Conservation (phyloP, 108 stramenopile species). For the Discostella pseudostelligera region DNA sequence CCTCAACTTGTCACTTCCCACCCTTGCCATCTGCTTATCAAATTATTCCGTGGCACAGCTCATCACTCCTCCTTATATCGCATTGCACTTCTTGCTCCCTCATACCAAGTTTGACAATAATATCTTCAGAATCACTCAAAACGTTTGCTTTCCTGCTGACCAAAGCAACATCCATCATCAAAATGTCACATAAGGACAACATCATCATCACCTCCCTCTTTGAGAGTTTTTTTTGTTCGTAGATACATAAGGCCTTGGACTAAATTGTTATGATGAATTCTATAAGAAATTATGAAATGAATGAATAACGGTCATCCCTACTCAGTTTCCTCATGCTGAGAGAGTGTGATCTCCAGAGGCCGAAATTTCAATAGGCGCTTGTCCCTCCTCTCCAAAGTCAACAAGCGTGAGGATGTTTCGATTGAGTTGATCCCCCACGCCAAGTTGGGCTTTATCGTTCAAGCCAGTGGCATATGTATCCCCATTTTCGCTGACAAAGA, state of each 20-base stretch:
- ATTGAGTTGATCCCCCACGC: constrained; percentile 30
- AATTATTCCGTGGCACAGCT: too few relatives aligned
- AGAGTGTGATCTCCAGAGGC: constrained; percentile 42
- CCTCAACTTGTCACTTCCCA: too few relatives aligned
- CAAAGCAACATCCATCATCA: too few relatives aligned
- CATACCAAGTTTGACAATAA: too few relatives aligned
- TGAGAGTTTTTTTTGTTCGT: too few relatives aligned
- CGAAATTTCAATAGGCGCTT: constrained; percentile 13
- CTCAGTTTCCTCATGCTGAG: neutral
- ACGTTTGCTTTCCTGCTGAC: too few relatives aligned
- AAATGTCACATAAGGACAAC: too few relatives aligned
- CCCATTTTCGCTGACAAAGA: constrained; percentile 30
- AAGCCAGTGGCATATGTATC: constrained; percentile 25
- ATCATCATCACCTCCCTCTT: too few relatives aligned
- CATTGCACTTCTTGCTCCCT: too few relatives aligned
- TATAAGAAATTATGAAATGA: neutral
- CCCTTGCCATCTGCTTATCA: too few relatives aligned
- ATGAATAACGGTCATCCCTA: neutral
- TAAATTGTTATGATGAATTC: neutral
- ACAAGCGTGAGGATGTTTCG: constrained; percentile 34
- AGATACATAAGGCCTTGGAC: neutral
- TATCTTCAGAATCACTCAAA: too few relatives aligned
- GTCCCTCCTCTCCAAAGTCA: constrained; percentile 1
- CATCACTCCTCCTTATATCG: too few relatives aligned
- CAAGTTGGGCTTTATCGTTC: constrained; percentile 44